Evolutionary conservation across 768 basidiomycete species (phyloP), one percentile per base, ranked within the genome.

Genomic region (Auricularia cornea): DNA sequence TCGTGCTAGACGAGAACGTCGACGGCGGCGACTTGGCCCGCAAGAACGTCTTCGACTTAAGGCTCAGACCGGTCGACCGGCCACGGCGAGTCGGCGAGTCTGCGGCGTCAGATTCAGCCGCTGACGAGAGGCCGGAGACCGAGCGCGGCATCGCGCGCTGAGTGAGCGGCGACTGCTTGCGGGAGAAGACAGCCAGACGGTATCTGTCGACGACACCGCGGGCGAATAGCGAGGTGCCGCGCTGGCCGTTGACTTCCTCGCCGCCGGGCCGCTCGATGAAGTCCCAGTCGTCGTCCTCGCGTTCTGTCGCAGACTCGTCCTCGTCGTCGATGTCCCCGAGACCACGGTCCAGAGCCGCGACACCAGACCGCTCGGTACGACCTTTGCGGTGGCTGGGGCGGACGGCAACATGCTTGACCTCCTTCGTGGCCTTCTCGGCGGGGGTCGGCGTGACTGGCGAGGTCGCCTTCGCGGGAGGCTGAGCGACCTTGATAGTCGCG

Each of bases 151-250:
- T 72, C 18, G 76, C 68, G 14, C 81, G 78, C 59, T 81, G 78
- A 51, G 78, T 77, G 3, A 88, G 85, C 12, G 86, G 88, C 16
- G 87, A 85, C n/a, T 82, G 80, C 72, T 92, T 93, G 62, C 91
- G 83, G 6, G 54, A 29, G 82, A 93, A 93, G 26, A 93, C 91
- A 18, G 89, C 86, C 61, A 96, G 78, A 63, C 84, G 81, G 72
- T 95, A 96, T 61, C 89, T 82, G 72, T 96, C 93, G 60, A 94
- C 91, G 59, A 94, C 90, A 4, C 93, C 93, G n/a, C 92, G 85
- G 51, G 93, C 88, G 70, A 94, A 94, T 41, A 94, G 80, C 70
- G 88, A 94, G 23, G 85, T 83, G 6, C 86, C 91, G 70, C 87
- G 86, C 29, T 87, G 77, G 20, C 92, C 91, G 65, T 94, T 93